Conservation (phyloP, 208 protist genomes). For the Leishmania braziliensis region DNA sequence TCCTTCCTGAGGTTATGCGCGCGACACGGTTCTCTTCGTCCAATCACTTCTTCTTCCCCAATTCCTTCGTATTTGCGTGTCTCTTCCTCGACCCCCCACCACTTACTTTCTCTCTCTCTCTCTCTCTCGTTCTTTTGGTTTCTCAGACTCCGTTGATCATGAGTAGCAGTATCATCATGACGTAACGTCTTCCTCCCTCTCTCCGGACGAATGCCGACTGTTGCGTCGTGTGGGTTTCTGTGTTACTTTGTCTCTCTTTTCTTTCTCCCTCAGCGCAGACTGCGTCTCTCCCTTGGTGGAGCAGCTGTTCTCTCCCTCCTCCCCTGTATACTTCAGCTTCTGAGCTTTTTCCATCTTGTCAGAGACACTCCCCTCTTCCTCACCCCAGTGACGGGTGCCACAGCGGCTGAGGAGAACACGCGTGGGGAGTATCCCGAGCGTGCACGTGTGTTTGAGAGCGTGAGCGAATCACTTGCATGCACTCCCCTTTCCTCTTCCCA, state of each 20-base stretch:
- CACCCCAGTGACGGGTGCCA: too few relatives aligned
- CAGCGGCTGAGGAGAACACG: too few relatives aligned
- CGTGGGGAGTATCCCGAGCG: too few relatives aligned
- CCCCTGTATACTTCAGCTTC: neutral
- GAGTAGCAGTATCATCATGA: too few relatives aligned
- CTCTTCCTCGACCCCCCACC: neutral
- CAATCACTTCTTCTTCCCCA: neutral
- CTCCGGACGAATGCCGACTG: neutral
- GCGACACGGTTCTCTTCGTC: neutral
- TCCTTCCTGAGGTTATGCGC: neutral
- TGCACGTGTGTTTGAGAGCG: too few relatives aligned
- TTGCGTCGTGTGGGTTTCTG: neutral
- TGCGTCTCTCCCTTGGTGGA: neutral
- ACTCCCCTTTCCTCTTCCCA: neutral
- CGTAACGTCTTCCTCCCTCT: neutral
- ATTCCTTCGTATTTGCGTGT: neutral
- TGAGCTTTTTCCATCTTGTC: too few relatives aligned
- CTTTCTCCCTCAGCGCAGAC: neutral
- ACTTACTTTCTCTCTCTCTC: neutral
- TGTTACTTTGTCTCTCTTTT: neutral
- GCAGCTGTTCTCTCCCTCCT: neutral
- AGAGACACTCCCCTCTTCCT: too few relatives aligned
- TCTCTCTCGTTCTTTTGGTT: constrained; percentile 7
- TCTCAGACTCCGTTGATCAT: too few relatives aligned
- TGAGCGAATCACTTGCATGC: too few relatives aligned